Evolutionary conservation across 495 filamentous ascomycete species (phyloP).

Genomic region (Bathelium albidoporum): DNA sequence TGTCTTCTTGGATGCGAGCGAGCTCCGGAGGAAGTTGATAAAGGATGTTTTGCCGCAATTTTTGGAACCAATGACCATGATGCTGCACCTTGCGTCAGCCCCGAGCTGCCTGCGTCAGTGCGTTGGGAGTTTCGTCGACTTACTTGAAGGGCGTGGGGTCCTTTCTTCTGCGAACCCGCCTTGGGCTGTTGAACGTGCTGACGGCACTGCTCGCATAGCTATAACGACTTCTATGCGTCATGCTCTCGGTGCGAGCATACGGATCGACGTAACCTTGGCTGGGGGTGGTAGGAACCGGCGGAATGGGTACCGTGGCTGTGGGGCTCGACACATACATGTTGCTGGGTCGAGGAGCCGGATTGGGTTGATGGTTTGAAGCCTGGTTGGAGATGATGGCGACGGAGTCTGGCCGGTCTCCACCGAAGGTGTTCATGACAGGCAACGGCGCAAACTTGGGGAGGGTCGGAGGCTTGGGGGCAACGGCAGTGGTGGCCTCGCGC

Average conservation of each 20-base stretch:
- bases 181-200: constrained; percentile 88
- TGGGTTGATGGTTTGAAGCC: constrained; percentile 27
- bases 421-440: constrained; percentile 58
- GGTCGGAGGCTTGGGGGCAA: constrained; percentile 63
- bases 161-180: constrained; percentile 84
- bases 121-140: constrained; percentile 30
- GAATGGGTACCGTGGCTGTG: constrained; percentile 7
- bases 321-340: background rate
- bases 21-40: constrained; percentile 83
- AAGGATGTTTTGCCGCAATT: constrained; percentile 94
- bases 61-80: constrained; percentile 79
- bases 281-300: constrained; percentile 12
- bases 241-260: constrained; percentile 78
- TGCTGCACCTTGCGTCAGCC: constrained; percentile 40
- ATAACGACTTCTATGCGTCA: constrained; percentile 93
- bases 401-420: constrained; percentile 57
- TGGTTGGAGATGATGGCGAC: constrained; percentile 51
- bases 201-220: constrained; percentile 81
- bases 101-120: background rate
- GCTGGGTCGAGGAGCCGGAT: constrained; percentile 20
- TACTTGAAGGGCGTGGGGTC: constrained; percentile 98
- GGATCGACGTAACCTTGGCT: constrained; percentile 48
- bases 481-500: constrained; percentile 43
- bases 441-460: constrained; percentile 67
- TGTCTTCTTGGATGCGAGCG: constrained; percentile 67